Conservation (phyloP, 371 early-diverging fungal species). For the Mucor piriformis region DNA sequence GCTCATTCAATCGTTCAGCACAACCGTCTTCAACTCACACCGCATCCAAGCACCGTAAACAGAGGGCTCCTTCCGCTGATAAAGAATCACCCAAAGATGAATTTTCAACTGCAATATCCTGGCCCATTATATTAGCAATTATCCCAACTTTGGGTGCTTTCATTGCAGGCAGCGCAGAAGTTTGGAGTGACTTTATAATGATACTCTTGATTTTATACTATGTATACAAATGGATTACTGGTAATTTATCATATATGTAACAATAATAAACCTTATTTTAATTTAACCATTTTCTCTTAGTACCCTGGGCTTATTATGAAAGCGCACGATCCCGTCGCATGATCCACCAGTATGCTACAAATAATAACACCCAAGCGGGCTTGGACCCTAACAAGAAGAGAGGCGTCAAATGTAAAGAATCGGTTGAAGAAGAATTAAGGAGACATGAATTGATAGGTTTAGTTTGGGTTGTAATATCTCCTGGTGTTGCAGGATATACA, state of each 20-base stretch:
- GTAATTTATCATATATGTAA: constrained; percentile 32
- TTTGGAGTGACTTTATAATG: constrained; percentile 70
- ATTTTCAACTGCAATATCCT: constrained; percentile 42
- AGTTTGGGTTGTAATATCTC: constrained; percentile 56
- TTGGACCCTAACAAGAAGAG: constrained; percentile 2
- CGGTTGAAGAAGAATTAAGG: constrained; percentile 45
- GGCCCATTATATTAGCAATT: constrained; percentile 69
- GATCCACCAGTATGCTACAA: constrained; percentile 31
- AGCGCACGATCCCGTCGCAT: constrained; percentile 60
- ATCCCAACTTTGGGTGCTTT: constrained; percentile 68
- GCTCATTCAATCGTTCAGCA: neutral
- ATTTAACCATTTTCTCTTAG: constrained; percentile 28
- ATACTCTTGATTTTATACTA: constrained; percentile 64
- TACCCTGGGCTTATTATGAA: constrained; percentile 73
- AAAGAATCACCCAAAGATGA: constrained; percentile 4
- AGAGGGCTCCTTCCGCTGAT: neutral
- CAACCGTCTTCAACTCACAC: neutral
- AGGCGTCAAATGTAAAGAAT: constrained; percentile 9
- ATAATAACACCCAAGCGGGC: constrained; percentile 7
- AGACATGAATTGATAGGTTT: constrained; percentile 61
- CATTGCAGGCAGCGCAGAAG: constrained; percentile 64
- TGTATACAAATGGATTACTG: constrained; percentile 72
- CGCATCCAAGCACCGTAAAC: neutral
- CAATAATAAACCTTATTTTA: neutral
- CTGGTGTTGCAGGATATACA: constrained; percentile 63